A percentile compares a stretch with the other conserved stretches of the same genome.
phyloP scores from a whole-genome alignment of 208 protist species.

The Leishmania martiniquensis region DNA sequence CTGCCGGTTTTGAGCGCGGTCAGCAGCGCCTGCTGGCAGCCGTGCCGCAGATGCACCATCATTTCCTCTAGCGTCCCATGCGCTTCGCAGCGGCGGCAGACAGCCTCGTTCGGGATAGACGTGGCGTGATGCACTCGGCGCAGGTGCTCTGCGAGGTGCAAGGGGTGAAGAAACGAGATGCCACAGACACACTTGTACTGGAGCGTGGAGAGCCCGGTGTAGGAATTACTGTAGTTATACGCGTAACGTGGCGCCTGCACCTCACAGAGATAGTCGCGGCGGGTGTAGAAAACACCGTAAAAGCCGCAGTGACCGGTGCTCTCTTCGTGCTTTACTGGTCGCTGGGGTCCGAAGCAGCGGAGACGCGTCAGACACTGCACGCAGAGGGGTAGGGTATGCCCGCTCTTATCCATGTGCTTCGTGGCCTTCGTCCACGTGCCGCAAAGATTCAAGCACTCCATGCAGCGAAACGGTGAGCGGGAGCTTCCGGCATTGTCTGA shows the following conservation, averaged over 20 bases:
- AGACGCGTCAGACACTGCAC: conserved; percentile 48
- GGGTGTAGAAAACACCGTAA: conserved; percentile 64
- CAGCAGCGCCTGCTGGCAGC: conserved; percentile 14
- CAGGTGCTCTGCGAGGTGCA: conserved; percentile 69
- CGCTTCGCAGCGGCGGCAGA: conserved; percentile 50
- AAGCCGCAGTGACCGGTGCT: conserved; percentile 55
- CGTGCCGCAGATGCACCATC: conserved; percentile 41
- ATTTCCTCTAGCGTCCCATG: conserved; percentile 40
- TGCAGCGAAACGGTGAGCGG: conserved; percentile 50
- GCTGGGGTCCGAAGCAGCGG: conserved; percentile 65
- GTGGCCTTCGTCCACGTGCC: conserved; percentile 74
- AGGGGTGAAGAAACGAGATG: conserved; percentile 50
- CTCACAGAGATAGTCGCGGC: conserved; percentile 59
- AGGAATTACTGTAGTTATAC: conserved; percentile 42
- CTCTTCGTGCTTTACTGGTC: conserved; percentile 59
- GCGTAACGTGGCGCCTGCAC: conserved; percentile 18
- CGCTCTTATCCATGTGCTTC: conserved; percentile 58
- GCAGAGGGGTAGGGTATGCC: conserved; percentile 64
- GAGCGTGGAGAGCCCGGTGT: conserved; percentile 44
- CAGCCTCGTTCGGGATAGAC: conserved; percentile 38
- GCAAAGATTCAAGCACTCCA: conserved; percentile 60
- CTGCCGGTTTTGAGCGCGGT: neutral
- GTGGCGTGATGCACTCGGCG: conserved; percentile 46
- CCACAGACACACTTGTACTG: conserved; percentile 80
- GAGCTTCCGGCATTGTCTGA: neutral